Evolutionary conservation across 495 filamentous ascomycete genomes (phyloP).

Genomic region (Aspergillus sparsus): DNA sequence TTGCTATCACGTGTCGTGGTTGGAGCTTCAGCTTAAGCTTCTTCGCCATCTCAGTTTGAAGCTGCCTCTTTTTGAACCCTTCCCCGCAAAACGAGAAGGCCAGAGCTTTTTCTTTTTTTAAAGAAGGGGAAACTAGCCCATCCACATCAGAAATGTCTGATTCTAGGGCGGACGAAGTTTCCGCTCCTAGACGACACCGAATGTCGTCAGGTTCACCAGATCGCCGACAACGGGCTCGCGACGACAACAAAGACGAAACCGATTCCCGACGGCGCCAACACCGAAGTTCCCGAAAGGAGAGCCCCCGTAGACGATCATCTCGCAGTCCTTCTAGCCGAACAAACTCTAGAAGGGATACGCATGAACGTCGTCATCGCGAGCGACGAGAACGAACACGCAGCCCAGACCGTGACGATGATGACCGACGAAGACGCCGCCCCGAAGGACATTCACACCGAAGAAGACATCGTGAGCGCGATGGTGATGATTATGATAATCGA

Average conservation of each 20-base stretch:
- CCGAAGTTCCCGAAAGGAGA: conserved; percentile 36
- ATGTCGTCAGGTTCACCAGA: conserved; percentile 26
- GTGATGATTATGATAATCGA: conserved; percentile 33
- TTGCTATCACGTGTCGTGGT: not conserved
- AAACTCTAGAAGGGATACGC: conserved; percentile 24
- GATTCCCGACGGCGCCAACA: conserved; percentile 37
- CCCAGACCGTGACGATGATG: conserved; percentile 25
- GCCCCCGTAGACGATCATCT: conserved; percentile 32
- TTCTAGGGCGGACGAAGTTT: conserved; percentile 22
- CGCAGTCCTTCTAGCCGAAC: conserved; percentile 31
- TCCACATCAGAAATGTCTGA: conserved; percentile 24
- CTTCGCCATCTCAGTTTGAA: conserved; percentile 5
- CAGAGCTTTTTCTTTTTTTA: no score
- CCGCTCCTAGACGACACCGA: conserved; percentile 25
- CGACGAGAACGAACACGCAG: conserved; percentile 31
- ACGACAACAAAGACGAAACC: conserved; percentile 26
- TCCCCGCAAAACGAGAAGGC: not conserved
- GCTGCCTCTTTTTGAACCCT: not conserved
- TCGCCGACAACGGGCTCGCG: conserved; percentile 29
- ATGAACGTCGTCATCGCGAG: conserved; percentile 31
- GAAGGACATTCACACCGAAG: conserved; percentile 13
- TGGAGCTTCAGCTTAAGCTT: conserved; percentile 4
- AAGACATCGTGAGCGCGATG: conserved; percentile 35
- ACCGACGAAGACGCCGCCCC: not conserved
- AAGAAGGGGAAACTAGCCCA: no score